Evolutionary conservation across 2,329 filamentous ascomycete species (phyloP).

Genomic region (Fusarium humuli): DNA sequence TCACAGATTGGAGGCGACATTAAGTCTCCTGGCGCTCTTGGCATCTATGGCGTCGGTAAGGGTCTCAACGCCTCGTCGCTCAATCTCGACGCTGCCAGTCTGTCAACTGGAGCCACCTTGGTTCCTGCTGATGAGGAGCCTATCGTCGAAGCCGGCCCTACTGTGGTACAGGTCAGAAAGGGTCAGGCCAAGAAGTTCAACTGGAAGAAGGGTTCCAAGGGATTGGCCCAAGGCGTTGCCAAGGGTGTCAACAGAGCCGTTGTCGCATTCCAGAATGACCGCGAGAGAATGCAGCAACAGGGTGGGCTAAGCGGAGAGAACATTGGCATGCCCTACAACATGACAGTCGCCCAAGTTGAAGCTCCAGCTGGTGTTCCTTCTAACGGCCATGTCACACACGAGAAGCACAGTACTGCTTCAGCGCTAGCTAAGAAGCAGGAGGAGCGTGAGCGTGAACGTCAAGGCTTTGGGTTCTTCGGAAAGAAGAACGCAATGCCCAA

Average conservation of each 20-base stretch:
- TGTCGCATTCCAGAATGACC: constrained; percentile 73
- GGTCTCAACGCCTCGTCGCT: constrained; percentile 62
- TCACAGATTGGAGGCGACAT: constrained; percentile 70
- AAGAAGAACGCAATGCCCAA: constrained; percentile 66
- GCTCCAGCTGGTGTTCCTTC: constrained; percentile 52
- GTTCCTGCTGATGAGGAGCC: constrained; percentile 75
- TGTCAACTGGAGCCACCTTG: constrained; percentile 68
- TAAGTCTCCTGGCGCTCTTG: constrained; percentile 65
- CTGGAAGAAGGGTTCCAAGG: constrained; percentile 97
- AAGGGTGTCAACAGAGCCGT: constrained; percentile 96
- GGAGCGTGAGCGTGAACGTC: constrained; percentile 57
- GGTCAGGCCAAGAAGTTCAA: constrained; percentile 96
- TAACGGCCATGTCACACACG: constrained; percentile 47
- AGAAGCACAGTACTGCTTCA: constrained; percentile 35
- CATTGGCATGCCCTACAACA: constrained; percentile 78
- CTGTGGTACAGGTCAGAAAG: constrained; percentile 94
- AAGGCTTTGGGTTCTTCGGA: constrained; percentile 79
- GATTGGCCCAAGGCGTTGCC: constrained; percentile 91
- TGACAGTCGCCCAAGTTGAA: constrained; percentile 69
- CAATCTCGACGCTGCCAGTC: constrained; percentile 64
- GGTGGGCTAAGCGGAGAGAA: constrained; percentile 69
- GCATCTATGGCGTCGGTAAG: constrained; percentile 67
- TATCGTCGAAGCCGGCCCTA: constrained; percentile 79
- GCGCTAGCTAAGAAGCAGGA: constrained; percentile 42
- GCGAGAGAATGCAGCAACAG: constrained; percentile 65